Base-by-base conservation (phyloP, 148 eudicot genomes). In the Rhododendron griersonianum region DNA sequence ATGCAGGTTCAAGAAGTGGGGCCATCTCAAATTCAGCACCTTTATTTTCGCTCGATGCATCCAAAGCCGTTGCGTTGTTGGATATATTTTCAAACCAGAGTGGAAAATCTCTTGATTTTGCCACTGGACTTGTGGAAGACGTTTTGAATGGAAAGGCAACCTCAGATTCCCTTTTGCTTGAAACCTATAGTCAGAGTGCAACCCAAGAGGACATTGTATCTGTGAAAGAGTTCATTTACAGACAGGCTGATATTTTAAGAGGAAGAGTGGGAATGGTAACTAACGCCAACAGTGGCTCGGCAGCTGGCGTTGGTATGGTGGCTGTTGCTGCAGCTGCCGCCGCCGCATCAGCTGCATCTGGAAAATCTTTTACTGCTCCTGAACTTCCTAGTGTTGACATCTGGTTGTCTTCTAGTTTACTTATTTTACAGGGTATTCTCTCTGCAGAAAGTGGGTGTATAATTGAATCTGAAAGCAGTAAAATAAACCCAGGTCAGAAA, bases 301-400 rank as follows among this genome's bases (percentile, higher is more conserved):
- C 92, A 74, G 96, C 90, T 80, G 95, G 94, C 73, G 98, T 89
- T 74, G 98, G 96, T 25, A 93, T 96, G 95, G 94, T 91, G 87
- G 99, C 96, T 80, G 98, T 93, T 75, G 99, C 99, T 1, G 99
- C 98, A 3, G 98, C 98, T 0, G 98, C 96, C 0, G 99, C 99
- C 48, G 98, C 99, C 1, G 98, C 94, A 78, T 95, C 98, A 76
- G 93, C 93, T 86, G 86, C 95, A 85, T 94, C 98, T 82, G 93
- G 95, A 81, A 95, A 93, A 88, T 77, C 91, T 67, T 67, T 90
- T 78, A 90, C 86, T 83, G 86, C 91, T 83, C 99, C 98, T 37
- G 98, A 95, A 79, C 98, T 96, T 86, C 98, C 99, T 25, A 92
- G 90, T 87, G 87, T 93, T 45, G 96, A 92, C 51, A 87, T 82